Evolutionary conservation across 768 basidiomycete species (phyloP), one percentile per base, ranked within the genome.

Genomic region (Tricholoma bakamatsutake): DNA sequence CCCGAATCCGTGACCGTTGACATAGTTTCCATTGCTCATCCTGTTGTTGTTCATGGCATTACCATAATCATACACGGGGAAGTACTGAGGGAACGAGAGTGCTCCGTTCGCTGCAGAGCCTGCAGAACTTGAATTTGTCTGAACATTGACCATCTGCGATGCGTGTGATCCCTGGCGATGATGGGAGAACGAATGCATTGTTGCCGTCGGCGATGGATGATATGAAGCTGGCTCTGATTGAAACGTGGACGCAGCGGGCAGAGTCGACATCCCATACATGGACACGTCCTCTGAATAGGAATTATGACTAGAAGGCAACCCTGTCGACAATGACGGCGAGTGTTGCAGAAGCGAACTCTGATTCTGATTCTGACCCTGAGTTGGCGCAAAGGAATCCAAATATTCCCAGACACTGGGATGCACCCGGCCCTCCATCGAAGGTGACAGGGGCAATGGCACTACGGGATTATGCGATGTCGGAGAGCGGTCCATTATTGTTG

Each of bases 11-110:
- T 71, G 63, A 50, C 63, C 47, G 10, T 35, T 55, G 28, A 28
- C 40, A 31, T 37, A 34, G 21, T 52, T 52, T 33, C 42, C 50
- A 48, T 33, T 57, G 52, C 43, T 51, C 62, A 10, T 61, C 59
- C 55, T 56, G 39, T 56, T 57, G 62, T 58, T 57, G 62, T 67
- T 56, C 60, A 68, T 65, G 42, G 66, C 70, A 59, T 75, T 69
- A 18, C 75, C 79, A 64, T 89, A 88, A 65, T 88, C 87, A 61
- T 85, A 88, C 31, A 88, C 87, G 1, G 85, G 79, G 76, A 90
- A 88, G 62, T 88, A 89, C 62, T 78, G 80, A 12, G 87, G 87
- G 71, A 84, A 81, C 35, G 60, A 40, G 42, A 59, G 52, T 11
- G 54, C 13, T 4, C 57, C 59, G 56, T 59, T 62, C 50, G 46